A percentile compares a stretch with the other conserved stretches of the same genome.
Conservation (phyloP, 2,329 filamentous ascomycete species). For the Diplodia mutila region DNA sequence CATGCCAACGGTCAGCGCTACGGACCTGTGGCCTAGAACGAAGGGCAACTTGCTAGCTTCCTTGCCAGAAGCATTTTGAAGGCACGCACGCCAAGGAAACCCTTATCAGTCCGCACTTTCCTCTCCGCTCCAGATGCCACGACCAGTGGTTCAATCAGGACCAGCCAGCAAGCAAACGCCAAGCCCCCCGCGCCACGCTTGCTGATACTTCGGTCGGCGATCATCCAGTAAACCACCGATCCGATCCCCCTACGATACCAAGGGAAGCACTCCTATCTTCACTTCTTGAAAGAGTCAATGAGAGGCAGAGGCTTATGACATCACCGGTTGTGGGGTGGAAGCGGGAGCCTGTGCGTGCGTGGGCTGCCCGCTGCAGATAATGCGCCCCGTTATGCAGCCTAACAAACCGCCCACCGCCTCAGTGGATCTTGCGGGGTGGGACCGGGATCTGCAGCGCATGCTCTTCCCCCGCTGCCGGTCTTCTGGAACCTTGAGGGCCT, state of each 20-base stretch:
- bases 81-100: not conserved
- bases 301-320: not conserved
- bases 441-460: not conserved
- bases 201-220: slow-evolving; percentile 3
- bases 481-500: not conserved
- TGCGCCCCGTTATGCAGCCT: slow-evolving; percentile 10
- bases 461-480: not conserved
- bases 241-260: not conserved
- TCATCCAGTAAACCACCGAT: not conserved
- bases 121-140: not conserved
- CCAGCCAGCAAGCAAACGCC: not conserved
- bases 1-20: no score
- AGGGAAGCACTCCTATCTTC: not conserved
- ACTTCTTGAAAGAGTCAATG: not conserved
- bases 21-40: no score
- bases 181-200: not conserved
- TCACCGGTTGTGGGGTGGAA: not conserved
- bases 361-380: not conserved
- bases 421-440: slow-evolving; percentile 13
- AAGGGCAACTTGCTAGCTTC: no score
- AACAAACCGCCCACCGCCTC: not conserved
- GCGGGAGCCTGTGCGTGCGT: not conserved
- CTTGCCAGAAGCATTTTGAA: no score
- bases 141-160: not conserved
- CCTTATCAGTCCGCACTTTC: slow-evolving; percentile 7